These are phyloP conservation scores for Pichia gijzeniarum DNA, from an alignment of 805 yeast genomes.

Conservation along the genomic window DNA sequence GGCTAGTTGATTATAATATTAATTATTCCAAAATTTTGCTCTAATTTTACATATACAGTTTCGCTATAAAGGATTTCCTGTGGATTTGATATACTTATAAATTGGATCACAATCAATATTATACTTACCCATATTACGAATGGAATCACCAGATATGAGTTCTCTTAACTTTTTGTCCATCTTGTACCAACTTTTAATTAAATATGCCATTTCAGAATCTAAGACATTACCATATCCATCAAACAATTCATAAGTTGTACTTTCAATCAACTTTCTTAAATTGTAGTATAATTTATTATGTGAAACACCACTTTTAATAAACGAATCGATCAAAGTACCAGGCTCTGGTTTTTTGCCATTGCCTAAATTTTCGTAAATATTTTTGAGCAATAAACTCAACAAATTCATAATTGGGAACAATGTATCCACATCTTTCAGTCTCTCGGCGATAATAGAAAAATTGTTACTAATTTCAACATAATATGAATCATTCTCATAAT, in stretches of 20 bases:
- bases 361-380: constrained; percentile 32
- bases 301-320: constrained; percentile 56
- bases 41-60: neutral
- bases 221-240: constrained; percentile 35
- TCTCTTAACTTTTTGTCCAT: constrained; percentile 60
- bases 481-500: constrained; percentile 31
- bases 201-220: constrained; percentile 53
- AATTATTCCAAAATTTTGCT: neutral
- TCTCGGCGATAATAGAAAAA: constrained; percentile 46
- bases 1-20: too few species aligned
- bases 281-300: constrained; percentile 61
- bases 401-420: constrained; percentile 75
- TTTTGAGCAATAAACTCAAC: constrained; percentile 56
- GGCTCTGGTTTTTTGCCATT: constrained; percentile 16
- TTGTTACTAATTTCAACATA: constrained; percentile 33
- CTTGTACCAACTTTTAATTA: constrained; percentile 62
- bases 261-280: constrained; percentile 56
- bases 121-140: constrained; percentile 41
- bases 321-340: constrained; percentile 58
- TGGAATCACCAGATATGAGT: constrained; percentile 40
- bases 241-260: constrained; percentile 47
- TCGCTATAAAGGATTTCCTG: constrained; percentile 31
- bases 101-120: constrained; percentile 54
- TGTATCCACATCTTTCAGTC: constrained; percentile 60
- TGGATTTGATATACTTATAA: constrained; percentile 36